phyloP scores from a whole-genome alignment of 164 flowering plant species.

The Santalum album region DNA sequence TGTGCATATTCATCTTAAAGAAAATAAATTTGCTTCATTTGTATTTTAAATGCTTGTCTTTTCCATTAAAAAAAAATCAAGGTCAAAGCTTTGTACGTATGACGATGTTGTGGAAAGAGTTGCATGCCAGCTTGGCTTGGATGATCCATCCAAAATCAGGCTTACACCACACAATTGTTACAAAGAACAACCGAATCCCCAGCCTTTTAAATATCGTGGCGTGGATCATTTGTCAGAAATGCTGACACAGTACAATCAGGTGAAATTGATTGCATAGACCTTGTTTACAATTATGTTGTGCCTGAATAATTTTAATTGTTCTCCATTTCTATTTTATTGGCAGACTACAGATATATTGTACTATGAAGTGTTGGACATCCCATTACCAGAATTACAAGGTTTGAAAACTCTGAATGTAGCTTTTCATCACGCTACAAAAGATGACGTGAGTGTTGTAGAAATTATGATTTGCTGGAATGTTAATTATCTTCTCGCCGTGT shows the following conservation, averaged over 20 bases:
- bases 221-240: constrained; percentile 59
- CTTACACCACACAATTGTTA: constrained; percentile 77
- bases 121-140: constrained; percentile 61
- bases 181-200: constrained; percentile 66
- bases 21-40: neutral
- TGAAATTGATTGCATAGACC: constrained; percentile 4
- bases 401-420: constrained; percentile 46
- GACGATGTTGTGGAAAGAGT: constrained; percentile 83
- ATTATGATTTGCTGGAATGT: neutral
- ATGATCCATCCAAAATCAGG: constrained; percentile 71
- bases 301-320: neutral
- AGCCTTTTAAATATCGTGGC: constrained; percentile 57
- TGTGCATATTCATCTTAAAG: neutral
- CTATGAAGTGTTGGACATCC: constrained; percentile 77
- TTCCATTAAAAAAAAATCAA: constrained; percentile 13
- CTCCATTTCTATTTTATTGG: neutral
- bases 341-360: constrained; percentile 73
- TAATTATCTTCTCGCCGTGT: neutral
- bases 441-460: constrained; percentile 28
- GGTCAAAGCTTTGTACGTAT: constrained; percentile 64
- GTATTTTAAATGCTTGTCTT: neutral
- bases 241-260: constrained; percentile 83
- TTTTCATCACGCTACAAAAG: constrained; percentile 37
- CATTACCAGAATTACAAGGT: constrained; percentile 67
- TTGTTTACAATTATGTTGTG: neutral